Evolutionary conservation across 2,329 filamentous ascomycete species (phyloP).

Genomic region (Apiospora rasikravindrae): DNA sequence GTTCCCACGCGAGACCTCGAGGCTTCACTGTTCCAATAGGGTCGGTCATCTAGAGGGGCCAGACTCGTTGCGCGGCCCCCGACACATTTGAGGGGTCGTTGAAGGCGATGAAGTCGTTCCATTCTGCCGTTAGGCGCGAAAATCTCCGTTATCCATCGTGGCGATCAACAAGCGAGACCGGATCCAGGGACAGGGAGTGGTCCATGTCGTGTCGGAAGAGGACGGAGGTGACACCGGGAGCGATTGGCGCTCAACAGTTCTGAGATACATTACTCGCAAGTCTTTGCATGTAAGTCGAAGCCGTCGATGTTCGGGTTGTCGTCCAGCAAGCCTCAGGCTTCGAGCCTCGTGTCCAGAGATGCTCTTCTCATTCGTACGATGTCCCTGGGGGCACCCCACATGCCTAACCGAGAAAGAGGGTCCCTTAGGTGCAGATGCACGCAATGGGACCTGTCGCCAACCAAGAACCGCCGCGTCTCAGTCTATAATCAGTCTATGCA

Average conservation of each 20-base stretch:
- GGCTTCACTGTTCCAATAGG: neutral
- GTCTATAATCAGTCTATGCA: slow-evolving; percentile 12
- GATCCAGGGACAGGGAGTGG: neutral
- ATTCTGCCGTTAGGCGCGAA: neutral
- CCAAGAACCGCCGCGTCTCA: slow-evolving; percentile 3
- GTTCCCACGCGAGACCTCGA: neutral
- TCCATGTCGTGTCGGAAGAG: neutral
- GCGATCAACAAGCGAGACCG: neutral
- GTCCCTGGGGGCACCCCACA: neutral
- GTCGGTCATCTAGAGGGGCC: neutral
- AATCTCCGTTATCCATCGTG: neutral
- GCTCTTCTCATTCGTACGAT: slow-evolving; percentile 13
- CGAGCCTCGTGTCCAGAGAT: slow-evolving; percentile 5
- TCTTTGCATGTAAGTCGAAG: neutral
- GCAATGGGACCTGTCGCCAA: neutral
- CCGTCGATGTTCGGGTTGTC: neutral
- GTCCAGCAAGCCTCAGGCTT: neutral
- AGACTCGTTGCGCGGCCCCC: slow-evolving; percentile 1
- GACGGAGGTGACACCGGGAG: neutral
- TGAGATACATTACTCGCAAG: neutral
- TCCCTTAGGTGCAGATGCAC: neutral
- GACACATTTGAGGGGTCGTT: neutral
- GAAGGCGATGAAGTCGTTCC: neutral
- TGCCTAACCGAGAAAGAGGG: slow-evolving; percentile 7
- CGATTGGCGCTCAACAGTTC: neutral